phyloP scores from a whole-genome alignment of 2,329 filamentous ascomycete species.

The Alternaria ethzedia region DNA sequence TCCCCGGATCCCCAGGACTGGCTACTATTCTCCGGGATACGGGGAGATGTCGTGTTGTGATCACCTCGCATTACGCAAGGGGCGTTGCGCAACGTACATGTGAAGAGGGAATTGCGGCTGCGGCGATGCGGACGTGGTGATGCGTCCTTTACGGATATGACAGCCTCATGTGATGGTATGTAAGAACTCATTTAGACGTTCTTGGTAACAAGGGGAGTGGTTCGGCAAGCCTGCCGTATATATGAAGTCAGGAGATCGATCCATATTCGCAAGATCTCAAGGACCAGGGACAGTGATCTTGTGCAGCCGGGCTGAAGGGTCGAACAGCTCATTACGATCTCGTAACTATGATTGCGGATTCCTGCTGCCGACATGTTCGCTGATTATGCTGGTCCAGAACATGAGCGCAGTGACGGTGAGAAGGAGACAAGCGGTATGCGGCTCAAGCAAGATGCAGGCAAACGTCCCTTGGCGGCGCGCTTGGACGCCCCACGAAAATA shows the following conservation, averaged over 20 bases:
- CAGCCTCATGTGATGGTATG: neutral
- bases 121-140: slow-evolving; percentile 1
- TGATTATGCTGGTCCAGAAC: neutral
- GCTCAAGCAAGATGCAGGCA: neutral
- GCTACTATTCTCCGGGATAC: slow-evolving; percentile 13
- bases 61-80: neutral
- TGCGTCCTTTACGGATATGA: neutral
- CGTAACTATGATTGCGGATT: neutral
- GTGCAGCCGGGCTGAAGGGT: neutral
- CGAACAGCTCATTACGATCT: neutral
- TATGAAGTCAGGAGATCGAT: neutral
- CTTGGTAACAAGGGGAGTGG: neutral
- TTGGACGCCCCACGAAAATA: slow-evolving; percentile 6
- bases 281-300: neutral
- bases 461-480: slow-evolving; percentile 4
- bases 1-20: neutral
- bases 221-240: neutral
- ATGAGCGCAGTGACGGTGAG: neutral
- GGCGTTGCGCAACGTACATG: neutral
- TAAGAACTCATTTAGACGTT: neutral
- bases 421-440: neutral
- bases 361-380: neutral
- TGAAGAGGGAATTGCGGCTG: slow-evolving; percentile 2
- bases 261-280: neutral
- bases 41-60: slow-evolving; percentile 6